These are phyloP conservation scores for Calcarisporium arbuscula DNA, from an alignment of 2,329 filamentous ascomycete genomes.

Conservation along the genomic window DNA sequence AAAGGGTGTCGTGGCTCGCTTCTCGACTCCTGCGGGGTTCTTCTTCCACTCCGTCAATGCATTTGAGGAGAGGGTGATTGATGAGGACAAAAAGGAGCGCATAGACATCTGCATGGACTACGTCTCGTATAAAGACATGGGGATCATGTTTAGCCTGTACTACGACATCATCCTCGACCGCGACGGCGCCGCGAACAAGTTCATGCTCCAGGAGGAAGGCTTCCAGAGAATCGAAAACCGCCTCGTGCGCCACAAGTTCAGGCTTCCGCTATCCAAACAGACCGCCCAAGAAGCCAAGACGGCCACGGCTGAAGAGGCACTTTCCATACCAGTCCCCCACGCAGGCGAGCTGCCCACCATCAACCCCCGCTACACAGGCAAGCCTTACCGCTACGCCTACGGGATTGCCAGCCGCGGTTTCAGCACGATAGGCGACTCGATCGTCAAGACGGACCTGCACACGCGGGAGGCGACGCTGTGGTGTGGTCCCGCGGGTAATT, in stretches of 20 bases:
- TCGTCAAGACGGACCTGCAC: constrained; percentile 59
- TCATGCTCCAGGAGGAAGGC: constrained; percentile 34
- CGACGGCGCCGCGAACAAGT: constrained; percentile 36
- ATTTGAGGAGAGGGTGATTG: constrained; percentile 52
- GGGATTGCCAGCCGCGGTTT: constrained; percentile 48
- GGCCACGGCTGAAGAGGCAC: constrained; percentile 23
- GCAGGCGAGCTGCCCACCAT: constrained; percentile 60
- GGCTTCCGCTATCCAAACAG: constrained; percentile 19
- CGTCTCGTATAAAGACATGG: constrained; percentile 54
- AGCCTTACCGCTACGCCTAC: constrained; percentile 55
- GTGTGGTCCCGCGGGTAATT: constrained; percentile 51
- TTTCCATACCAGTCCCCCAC: constrained; percentile 46
- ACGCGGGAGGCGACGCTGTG: constrained; percentile 49
- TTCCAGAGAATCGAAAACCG: constrained; percentile 28
- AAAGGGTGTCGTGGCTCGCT: constrained; percentile 61
- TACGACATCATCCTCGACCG: constrained; percentile 59
- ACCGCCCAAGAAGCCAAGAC: constrained; percentile 10
- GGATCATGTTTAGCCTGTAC: constrained; percentile 62
- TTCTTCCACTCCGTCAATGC: constrained; percentile 77
- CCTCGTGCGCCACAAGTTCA: constrained; percentile 39
- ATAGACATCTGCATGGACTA: constrained; percentile 59
- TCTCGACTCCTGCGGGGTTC: constrained; percentile 63
- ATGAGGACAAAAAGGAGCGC: constrained; percentile 21
- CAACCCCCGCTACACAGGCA: constrained; percentile 49
- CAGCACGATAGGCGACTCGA: constrained; percentile 54